These are phyloP conservation scores for Kuraishia cidri DNA, from an alignment of 805 yeast genomes.

Conservation along the genomic window DNA sequence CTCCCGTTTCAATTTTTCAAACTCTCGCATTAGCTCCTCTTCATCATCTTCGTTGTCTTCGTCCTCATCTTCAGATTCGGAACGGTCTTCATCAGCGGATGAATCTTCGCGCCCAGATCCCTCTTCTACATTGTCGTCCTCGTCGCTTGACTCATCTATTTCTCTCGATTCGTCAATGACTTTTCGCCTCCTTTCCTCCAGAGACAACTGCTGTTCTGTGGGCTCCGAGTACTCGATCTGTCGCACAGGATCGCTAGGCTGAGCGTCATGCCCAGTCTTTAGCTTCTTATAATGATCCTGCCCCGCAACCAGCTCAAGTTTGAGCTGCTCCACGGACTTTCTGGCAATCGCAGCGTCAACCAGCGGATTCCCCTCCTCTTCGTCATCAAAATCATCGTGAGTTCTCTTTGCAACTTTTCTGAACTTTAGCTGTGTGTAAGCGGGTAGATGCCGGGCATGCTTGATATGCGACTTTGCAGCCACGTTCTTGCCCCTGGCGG, in stretches of 20 bases:
- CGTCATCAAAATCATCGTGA: conserved; percentile 26
- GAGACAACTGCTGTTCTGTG: background rate
- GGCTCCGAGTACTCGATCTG: background rate
- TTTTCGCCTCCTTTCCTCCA: too few species aligned
- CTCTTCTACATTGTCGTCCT: too few species aligned
- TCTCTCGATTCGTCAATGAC: background rate
- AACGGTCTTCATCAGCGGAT: conserved; percentile 37
- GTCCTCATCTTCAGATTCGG: conserved; percentile 20
- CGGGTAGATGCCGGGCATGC: conserved; percentile 46
- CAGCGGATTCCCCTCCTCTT: conserved; percentile 23
- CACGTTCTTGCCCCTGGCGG: conserved; percentile 45
- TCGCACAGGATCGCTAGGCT: too few species aligned
- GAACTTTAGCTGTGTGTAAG: conserved; percentile 43
- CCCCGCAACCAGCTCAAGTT: conserved; percentile 6
- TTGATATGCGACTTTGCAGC: conserved; percentile 32
- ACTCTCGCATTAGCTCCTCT: conserved; percentile 35
- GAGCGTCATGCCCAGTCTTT: background rate
- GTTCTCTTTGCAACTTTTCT: conserved; percentile 16
- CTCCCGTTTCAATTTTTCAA: conserved; percentile 27
- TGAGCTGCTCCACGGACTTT: conserved; percentile 6
- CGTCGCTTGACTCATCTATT: conserved; percentile 23
- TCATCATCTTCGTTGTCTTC: conserved; percentile 40
- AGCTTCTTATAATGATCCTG: background rate
- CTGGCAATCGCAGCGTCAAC: conserved; percentile 35
- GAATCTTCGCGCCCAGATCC: conserved; percentile 15